Evolutionary conservation across 345 rosid species (phyloP), one percentile per base, ranked within the genome.

Genomic region (Viola odorata): DNA sequence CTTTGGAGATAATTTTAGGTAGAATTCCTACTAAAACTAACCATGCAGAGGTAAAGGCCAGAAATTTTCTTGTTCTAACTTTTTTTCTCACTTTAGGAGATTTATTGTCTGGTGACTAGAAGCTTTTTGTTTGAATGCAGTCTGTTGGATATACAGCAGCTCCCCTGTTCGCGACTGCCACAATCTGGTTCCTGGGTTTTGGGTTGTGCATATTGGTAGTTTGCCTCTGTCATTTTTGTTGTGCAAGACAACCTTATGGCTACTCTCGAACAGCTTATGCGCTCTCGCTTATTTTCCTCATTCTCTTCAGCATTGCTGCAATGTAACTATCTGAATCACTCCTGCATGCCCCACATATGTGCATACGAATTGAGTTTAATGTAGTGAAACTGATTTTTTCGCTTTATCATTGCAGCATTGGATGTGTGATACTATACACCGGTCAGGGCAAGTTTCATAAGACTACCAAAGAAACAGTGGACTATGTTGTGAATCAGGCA

Each of bases 61-160:
- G 32, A 23, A 23, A 1, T 23, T 23, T 23, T 23, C 32, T 23
- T 23, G 32, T 23, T 23, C 42, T 37, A 38, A 14, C 17, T 56
- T 52, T 45, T 45, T 41, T 14, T 50, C 47, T 64, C 40, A 49
- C 6, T 45, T 71, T 12, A 0, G 32, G 45, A 6, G 41, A 13
- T 36, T 10, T 38, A 15, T n/a, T n/a, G n/a, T 17, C 42, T n/a
- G 39, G 37, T 42, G 40, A 58, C 65, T 62, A 38, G 64, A 57
- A 36, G 1, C 57, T 17, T 66, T 68, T 69, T 63, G 48, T 61
- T 64, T 58, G 49, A 65, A 41, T 73, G 83, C 91, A 94, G 97
- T 90, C 99, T 65, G 99, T 77, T 67, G 77, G 87, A n/a, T 88
- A 70, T 65, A 88, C 95, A 32, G 97, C 95, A 64, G 82, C 59